Evolutionary conservation across 2,329 filamentous ascomycete genomes (phyloP), one percentile per base, ranked within the genome.

Genomic region (Arthroderma sp.): DNA sequence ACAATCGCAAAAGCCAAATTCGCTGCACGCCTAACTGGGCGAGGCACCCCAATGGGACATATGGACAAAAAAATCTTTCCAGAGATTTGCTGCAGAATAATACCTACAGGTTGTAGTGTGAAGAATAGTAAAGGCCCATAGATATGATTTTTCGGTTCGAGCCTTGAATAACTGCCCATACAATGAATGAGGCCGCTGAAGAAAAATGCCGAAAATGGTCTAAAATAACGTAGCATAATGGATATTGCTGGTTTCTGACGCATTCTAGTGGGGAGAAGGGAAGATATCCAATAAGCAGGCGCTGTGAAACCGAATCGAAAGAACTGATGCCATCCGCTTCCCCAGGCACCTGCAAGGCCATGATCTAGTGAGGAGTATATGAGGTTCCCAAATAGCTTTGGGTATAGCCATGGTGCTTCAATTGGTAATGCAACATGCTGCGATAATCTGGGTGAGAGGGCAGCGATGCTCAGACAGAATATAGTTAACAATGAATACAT

Each of bases 321-420:
- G 2, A 81, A 80, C 63, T 95, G 88, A 61, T 96, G 89, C 89
- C 89, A 95, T 73, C 79, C 89, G 22, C 70, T 71, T 38, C 83
- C 80, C 89, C 89, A 96, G 64, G 81, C 83, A 1, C 87, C 88
- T 1, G 75, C 72, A 1, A 95, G 68, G 0, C 89, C 88, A 47
- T 77, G 70, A 49, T 86, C 76, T 7, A 65, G 45, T 4, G 65
- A 45, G 0, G 60, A 51, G 11, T 47, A 38, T 29, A 60, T 34
- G 50, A 72, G 70, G 2, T 65, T 57, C 0, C 77, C 77, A 62
- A 74, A 82, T 8, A 64, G 61, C n/a, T 72, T 67, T 0, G 74
- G 68, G 54, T 81, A 81, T 49, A 80, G 67, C 75, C 76, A 82
- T 2, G 74, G 55, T 55, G 75, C 74, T 39, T 70, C 71, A 6